Conservation (phyloP, 148 eudicot species). For the Rhododendron simsii region DNA sequence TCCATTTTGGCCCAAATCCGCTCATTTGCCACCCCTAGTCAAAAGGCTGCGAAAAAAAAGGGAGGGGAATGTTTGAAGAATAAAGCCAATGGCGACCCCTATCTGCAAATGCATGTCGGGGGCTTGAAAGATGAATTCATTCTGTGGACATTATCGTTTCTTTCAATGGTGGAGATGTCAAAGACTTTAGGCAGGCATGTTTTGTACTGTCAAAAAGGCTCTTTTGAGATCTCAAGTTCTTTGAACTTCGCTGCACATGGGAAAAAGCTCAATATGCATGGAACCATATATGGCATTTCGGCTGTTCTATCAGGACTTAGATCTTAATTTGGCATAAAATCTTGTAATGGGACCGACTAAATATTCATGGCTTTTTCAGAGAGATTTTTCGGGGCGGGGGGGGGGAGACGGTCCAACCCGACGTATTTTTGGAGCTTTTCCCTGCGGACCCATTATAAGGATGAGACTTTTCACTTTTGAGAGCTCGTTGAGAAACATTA, state of each 20-base stretch:
- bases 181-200: background rate
- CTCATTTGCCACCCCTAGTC: background rate
- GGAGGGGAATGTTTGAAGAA: conserved; percentile 2
- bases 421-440: background rate
- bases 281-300: background rate
- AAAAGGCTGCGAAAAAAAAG: conserved; percentile 3
- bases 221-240: background rate
- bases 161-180: background rate
- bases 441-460: background rate
- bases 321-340: conserved; percentile 2
- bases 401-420: background rate
- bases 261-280: background rate
- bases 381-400: background rate
- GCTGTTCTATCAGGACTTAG: background rate
- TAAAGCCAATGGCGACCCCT: conserved; percentile 7
- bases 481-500: background rate
- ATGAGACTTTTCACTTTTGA: background rate
- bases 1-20: no score
- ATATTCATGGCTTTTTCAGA: background rate
- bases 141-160: background rate
- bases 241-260: background rate
- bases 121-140: background rate
- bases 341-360: background rate
- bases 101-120: background rate
- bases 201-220: background rate